These are phyloP conservation scores for Phytomonas sp. DNA, from an alignment of 208 protist genomes.

Conservation along the genomic window DNA sequence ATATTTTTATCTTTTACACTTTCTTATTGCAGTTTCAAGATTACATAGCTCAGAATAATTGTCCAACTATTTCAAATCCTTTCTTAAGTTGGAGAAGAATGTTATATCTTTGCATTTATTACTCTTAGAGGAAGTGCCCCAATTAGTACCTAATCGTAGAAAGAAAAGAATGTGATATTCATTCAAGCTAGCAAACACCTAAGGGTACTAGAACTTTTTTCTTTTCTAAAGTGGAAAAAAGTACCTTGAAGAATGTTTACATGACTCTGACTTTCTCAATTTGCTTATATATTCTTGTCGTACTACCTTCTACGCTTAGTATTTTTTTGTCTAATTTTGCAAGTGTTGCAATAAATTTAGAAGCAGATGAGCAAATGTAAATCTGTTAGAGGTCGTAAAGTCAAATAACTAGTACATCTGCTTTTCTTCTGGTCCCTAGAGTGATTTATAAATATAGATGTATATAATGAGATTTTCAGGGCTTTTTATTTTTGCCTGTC, in stretches of 20 bases:
- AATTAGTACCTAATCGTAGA: background rate
- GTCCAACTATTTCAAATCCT: background rate
- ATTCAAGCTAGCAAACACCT: background rate
- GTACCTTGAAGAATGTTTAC: background rate
- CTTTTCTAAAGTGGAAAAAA: background rate
- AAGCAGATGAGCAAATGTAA: background rate
- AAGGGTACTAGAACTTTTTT: background rate
- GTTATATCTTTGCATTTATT: background rate
- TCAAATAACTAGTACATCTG: background rate
- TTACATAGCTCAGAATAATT: background rate
- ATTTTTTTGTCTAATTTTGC: background rate
- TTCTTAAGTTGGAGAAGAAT: background rate
- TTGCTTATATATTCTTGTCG: background rate
- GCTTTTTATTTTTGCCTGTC: background rate
- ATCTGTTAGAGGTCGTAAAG: background rate
- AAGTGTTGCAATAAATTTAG: background rate
- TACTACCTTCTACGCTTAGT: background rate
- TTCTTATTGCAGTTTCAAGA: background rate
- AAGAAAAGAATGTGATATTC: background rate
- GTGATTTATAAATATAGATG: background rate
- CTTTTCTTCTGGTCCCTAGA: background rate
- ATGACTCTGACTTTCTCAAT: background rate
- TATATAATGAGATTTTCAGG: background rate
- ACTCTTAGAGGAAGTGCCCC: background rate
- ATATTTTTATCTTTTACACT: background rate